Conservation (phyloP, 768 basidiomycete species). For the Dictyophora rubrovolvata region DNA sequence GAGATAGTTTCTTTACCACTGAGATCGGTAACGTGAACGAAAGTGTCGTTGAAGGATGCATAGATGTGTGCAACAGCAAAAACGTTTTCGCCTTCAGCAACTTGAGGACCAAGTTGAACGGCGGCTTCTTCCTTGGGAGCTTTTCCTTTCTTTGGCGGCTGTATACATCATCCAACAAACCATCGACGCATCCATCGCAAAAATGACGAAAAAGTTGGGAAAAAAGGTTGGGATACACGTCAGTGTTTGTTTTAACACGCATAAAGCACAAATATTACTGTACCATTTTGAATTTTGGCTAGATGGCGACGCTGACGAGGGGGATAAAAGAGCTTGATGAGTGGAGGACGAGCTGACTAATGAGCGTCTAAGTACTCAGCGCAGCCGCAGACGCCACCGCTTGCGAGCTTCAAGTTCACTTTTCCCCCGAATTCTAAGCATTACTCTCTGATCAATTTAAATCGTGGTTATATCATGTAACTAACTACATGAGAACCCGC, state of each 20-base stretch:
- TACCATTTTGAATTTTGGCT: not conserved
- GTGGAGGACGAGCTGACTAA: not conserved
- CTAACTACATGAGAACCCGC: too few relatives aligned
- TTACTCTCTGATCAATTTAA: too few relatives aligned
- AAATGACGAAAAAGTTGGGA: not conserved
- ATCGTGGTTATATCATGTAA: too few relatives aligned
- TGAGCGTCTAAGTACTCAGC: not conserved
- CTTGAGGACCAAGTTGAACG: conserved; percentile 90
- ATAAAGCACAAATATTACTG: not conserved
- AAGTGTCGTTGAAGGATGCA: conserved; percentile 99
- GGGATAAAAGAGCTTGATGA: not conserved
- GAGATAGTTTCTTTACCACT: conserved; percentile 99
- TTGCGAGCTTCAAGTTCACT: too few relatives aligned
- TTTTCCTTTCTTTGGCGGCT: conserved; percentile 82
- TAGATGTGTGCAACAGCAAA: conserved; percentile 99
- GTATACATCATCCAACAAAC: conserved; percentile 15
- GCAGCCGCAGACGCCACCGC: too few relatives aligned
- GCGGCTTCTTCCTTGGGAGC: conserved; percentile 70
- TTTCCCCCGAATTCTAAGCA: too few relatives aligned
- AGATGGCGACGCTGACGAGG: not conserved
- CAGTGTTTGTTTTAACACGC: not conserved
- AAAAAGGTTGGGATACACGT: not conserved
- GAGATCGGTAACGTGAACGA: conserved; percentile 98
- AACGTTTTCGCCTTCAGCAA: conserved; percentile 92
- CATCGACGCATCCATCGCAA: conserved; percentile 5